Conservation (phyloP, 345 rosid genomes). For the Aurinia saxatilis region DNA sequence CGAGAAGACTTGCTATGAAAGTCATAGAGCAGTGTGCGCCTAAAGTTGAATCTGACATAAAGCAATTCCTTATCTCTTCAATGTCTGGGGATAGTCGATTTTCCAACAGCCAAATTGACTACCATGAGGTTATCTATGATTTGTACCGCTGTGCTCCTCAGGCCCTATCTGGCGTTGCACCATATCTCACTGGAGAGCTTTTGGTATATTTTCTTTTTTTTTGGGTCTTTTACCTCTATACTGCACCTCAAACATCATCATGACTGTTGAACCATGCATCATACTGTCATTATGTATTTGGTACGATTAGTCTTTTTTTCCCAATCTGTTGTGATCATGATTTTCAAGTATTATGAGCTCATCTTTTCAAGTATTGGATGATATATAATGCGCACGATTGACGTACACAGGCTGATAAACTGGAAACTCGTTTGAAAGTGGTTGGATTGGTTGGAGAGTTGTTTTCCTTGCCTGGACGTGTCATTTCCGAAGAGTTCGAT, state of each 20-base stretch:
- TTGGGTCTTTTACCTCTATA: not conserved
- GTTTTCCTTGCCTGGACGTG: constrained; percentile 65
- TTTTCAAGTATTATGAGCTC: constrained; percentile 1
- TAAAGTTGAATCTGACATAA: constrained; percentile 83
- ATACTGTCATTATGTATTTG: not conserved
- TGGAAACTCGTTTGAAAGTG: constrained; percentile 80
- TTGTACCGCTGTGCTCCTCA: constrained; percentile 81
- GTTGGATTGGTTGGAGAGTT: constrained; percentile 84
- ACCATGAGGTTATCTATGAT: constrained; percentile 86
- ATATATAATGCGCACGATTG: constrained; percentile 8
- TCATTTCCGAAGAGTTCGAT: constrained; percentile 60
- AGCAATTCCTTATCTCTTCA: constrained; percentile 77
- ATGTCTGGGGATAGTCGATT: constrained; percentile 73
- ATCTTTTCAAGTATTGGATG: constrained; percentile 3
- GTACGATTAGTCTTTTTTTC: not conserved
- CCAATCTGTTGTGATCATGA: not conserved
- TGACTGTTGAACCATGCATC: constrained; percentile 12
- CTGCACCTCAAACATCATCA: constrained; percentile 1
- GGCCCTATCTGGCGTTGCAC: constrained; percentile 70
- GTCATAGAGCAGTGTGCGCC: constrained; percentile 78
- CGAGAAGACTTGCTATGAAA: constrained; percentile 85
- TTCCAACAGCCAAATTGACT: constrained; percentile 53
- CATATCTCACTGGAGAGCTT: constrained; percentile 90
- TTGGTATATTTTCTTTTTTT: constrained; percentile 47
- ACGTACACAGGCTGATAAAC: constrained; percentile 72